Conservation (phyloP, 208 protist species). For the Wallacemonas sp. region DNA sequence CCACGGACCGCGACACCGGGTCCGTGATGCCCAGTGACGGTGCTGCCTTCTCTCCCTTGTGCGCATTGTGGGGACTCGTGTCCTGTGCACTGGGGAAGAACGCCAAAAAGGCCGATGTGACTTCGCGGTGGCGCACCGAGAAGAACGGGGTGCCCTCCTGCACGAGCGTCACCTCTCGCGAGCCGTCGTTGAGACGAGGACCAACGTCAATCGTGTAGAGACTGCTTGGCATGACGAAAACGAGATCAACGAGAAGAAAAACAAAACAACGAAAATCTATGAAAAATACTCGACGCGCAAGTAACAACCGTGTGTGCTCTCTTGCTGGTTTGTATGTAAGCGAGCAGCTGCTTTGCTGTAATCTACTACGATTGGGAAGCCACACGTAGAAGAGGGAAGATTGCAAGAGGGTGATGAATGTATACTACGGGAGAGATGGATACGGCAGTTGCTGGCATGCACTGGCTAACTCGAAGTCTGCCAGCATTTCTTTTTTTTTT, state of each 20-base stretch:
- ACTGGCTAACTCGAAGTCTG: too few relatives aligned
- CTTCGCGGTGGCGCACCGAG: slow-evolving; percentile 50
- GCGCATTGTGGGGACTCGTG: too few relatives aligned
- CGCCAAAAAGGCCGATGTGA: slow-evolving; percentile 65
- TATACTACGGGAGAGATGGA: not conserved
- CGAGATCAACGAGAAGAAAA: slow-evolving; percentile 3
- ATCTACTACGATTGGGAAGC: not conserved
- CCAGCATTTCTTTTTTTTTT: too few relatives aligned
- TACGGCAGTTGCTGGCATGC: not conserved
- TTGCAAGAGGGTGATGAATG: not conserved
- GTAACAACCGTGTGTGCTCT: too few relatives aligned
- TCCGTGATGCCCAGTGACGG: too few relatives aligned
- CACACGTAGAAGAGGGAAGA: not conserved
- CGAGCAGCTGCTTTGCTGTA: not conserved
- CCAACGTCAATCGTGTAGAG: slow-evolving; percentile 73
- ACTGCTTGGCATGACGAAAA: slow-evolving; percentile 25
- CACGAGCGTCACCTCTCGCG: slow-evolving; percentile 63
- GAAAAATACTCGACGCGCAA: too few relatives aligned
- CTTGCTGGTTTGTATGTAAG: not conserved
- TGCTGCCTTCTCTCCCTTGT: too few relatives aligned
- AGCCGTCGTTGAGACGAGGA: slow-evolving; percentile 35
- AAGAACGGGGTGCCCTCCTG: slow-evolving; percentile 53
- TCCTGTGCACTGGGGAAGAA: too few relatives aligned
- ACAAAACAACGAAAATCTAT: slow-evolving; percentile 4
- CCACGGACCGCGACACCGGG: too few relatives aligned